Percentiles rank a stretch among this genome's conserved stretches.
Evolutionary conservation across 306 rosid species (phyloP).

Genomic region (Vachellia pachyceras): DNA sequence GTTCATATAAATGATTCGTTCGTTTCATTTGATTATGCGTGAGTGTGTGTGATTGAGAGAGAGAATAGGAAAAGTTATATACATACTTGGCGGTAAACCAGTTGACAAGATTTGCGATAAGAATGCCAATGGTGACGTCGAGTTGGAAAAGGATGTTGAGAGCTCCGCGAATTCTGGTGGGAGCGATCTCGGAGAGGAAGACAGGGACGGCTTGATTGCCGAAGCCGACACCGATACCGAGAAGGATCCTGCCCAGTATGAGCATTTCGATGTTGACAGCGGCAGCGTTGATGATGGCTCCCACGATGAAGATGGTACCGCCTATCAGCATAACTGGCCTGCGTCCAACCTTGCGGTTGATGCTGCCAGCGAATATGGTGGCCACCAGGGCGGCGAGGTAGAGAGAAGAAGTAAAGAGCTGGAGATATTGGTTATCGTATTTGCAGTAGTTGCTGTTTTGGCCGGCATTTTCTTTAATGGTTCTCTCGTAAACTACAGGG

Average conservation of each 20-base stretch:
- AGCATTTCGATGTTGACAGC: slow-evolving; percentile 54
- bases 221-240: slow-evolving; percentile 88
- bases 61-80: not conserved
- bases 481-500: slow-evolving; percentile 58
- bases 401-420: slow-evolving; percentile 82
- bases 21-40: too few relatives aligned
- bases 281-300: slow-evolving; percentile 57
- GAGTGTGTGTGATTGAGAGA: too few relatives aligned
- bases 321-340: slow-evolving; percentile 71
- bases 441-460: slow-evolving; percentile 68
- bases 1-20: too few relatives aligned
- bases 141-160: slow-evolving; percentile 71
- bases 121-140: slow-evolving; percentile 67
- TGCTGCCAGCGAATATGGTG: slow-evolving; percentile 61
- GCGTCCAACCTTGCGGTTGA: slow-evolving; percentile 62
- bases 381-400: slow-evolving; percentile 76
- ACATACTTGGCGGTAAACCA: slow-evolving; percentile 54
- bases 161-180: slow-evolving; percentile 75
- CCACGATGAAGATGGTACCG: slow-evolving; percentile 63
- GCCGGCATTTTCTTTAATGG: not conserved
- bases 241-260: slow-evolving; percentile 62
- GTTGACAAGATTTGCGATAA: slow-evolving; percentile 62
- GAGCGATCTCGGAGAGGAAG: slow-evolving; percentile 74
- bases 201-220: slow-evolving; percentile 79
- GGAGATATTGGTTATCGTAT: slow-evolving; percentile 71